Percentiles rank a stretch among this genome's conserved stretches.
These are phyloP conservation scores for Yamadazyma sp. DNA, from an alignment of 1,139 yeast species.

Conservation along the genomic window DNA sequence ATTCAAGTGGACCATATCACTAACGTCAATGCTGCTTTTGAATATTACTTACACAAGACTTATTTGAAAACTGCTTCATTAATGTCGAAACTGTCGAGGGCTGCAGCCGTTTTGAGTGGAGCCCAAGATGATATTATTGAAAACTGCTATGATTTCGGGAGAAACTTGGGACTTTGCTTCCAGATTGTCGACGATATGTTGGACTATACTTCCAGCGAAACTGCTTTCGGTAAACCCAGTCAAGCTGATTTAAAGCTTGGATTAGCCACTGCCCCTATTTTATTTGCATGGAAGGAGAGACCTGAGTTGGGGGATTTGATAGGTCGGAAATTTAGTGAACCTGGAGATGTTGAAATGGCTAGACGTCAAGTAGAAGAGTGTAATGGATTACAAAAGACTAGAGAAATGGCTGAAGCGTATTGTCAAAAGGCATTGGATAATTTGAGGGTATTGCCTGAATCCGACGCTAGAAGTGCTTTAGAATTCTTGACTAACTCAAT, in stretches of 20 bases:
- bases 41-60: conserved; percentile 91
- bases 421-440: conserved; percentile 74
- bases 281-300: conserved; percentile 88
- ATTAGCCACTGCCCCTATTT: conserved; percentile 93
- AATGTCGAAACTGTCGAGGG: conserved; percentile 92
- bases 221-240: conserved; percentile 87
- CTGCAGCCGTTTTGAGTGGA: conserved; percentile 92
- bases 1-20: conserved; percentile 58
- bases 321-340: conserved; percentile 73
- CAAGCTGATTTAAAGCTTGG: conserved; percentile 95
- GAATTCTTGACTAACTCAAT: conserved; percentile 82
- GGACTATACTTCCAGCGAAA: conserved; percentile 85
- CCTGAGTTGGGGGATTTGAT: conserved; percentile 85
- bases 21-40: conserved; percentile 83
- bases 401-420: conserved; percentile 73
- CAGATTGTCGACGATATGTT: conserved; percentile 96
- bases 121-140: conserved; percentile 74
- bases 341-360: conserved; percentile 84
- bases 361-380: conserved; percentile 68
- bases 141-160: conserved; percentile 85
- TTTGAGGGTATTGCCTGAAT: conserved; percentile 74
- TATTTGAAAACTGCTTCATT: conserved; percentile 92
- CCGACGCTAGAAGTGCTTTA: conserved; percentile 86
- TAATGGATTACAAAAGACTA: conserved; percentile 76
- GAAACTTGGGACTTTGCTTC: conserved; percentile 91